Percentiles rank a stretch among this genome's conserved stretches.
These are phyloP conservation scores for Verticillium klebahnii DNA, from an alignment of 2,329 filamentous ascomycete species.

Conservation along the genomic window DNA sequence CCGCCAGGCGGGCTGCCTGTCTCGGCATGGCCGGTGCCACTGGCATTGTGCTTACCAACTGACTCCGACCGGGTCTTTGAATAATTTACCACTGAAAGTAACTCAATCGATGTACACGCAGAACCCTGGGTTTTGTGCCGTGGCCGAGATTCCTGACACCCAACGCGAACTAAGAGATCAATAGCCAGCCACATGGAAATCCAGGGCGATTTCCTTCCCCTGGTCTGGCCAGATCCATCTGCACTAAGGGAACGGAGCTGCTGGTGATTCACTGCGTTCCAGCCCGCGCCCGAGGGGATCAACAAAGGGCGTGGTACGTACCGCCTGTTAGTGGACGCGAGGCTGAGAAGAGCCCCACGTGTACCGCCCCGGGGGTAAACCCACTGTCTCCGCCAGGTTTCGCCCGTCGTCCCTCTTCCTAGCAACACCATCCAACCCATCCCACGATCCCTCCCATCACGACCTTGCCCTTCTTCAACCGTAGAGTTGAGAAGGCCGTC, in stretches of 20 bases:
- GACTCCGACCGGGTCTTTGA: slow-evolving; percentile 6
- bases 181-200: neutral
- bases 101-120: too few species aligned
- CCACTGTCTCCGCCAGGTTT: slow-evolving; percentile 1
- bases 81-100: neutral
- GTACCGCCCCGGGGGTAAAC: neutral
- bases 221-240: neutral
- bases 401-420: neutral
- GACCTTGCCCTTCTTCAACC: neutral
- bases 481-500: neutral
- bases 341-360: slow-evolving; percentile 1
- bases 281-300: neutral
- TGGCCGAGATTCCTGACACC: too few species aligned
- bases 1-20: neutral
- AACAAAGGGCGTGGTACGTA: neutral
- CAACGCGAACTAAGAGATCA: neutral
- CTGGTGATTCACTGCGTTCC: neutral
- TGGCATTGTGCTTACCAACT: slow-evolving; percentile 7
- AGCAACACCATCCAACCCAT: neutral
- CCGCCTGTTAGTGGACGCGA: neutral
- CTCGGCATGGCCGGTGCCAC: neutral
- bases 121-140: too few species aligned
- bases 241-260: neutral
- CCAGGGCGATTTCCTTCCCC: neutral
- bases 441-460: neutral